These are phyloP conservation scores for Rasamsonia emersonii DNA, from an alignment of 2,329 filamentous ascomycete genomes.

Conservation along the genomic window DNA sequence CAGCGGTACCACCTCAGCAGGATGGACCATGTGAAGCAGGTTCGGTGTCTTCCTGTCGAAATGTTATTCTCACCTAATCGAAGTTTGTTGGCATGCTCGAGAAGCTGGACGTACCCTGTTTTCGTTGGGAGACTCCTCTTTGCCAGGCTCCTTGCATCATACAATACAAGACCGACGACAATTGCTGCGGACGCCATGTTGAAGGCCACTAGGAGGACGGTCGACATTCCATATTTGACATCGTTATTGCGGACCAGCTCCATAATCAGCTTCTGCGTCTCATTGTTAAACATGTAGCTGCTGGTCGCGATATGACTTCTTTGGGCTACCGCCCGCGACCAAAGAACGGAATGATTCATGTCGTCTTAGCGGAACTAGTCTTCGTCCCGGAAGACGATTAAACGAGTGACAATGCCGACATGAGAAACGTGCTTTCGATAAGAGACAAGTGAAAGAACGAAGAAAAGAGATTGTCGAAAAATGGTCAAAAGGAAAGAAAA, in stretches of 20 bases:
- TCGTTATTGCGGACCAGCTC: constrained; percentile 3
- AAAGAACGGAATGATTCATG: too few species aligned
- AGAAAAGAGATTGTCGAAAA: too few species aligned
- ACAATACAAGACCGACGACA: constrained; percentile 6
- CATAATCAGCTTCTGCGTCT: too few species aligned
- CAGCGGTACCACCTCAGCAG: constrained; percentile 12
- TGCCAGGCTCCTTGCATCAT: constrained; percentile 7
- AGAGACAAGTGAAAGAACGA: too few species aligned
- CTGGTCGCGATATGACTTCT: background rate
- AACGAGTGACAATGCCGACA: too few species aligned
- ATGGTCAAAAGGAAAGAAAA: too few species aligned
- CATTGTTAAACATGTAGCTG: too few species aligned
- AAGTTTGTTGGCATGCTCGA: background rate
- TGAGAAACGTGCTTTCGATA: too few species aligned
- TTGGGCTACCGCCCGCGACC: background rate
- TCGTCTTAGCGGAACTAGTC: too few species aligned
- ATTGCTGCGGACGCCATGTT: constrained; percentile 10
- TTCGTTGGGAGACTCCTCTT: constrained; percentile 1
- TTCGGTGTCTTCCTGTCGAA: constrained; percentile 5
- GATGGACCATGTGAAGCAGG: constrained; percentile 9
- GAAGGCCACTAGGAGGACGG: constrained; percentile 9
- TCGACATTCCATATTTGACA: constrained; percentile 6
- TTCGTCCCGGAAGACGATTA: too few species aligned
- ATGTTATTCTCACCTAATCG: background rate
- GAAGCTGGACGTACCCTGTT: constrained; percentile 5